Evolutionary conservation across 345 rosid genomes (phyloP).

Genomic region (Acer campestre): DNA sequence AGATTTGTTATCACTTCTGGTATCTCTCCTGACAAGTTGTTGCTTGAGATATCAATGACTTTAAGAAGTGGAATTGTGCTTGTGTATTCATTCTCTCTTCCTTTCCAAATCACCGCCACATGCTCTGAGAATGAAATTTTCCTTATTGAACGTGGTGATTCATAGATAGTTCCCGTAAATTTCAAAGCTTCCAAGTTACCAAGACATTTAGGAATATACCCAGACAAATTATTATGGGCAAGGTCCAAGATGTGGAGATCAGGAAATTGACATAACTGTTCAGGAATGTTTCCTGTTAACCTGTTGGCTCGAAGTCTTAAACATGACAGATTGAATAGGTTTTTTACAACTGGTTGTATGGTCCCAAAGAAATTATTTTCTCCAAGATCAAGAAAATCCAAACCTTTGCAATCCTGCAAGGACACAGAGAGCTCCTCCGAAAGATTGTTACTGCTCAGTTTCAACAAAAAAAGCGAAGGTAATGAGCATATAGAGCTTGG

Average conservation of each 20-base stretch:
- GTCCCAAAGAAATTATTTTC: slow-evolving; percentile 27
- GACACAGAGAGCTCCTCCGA: slow-evolving; percentile 17
- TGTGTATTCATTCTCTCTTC: not conserved
- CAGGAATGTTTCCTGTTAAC: slow-evolving; percentile 17
- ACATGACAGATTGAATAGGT: not conserved
- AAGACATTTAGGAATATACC: slow-evolving; percentile 20
- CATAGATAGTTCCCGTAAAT: not conserved
- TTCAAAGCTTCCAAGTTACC: slow-evolving; percentile 15
- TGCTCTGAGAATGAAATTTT: not conserved
- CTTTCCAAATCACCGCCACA: not conserved
- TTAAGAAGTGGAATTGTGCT: not conserved
- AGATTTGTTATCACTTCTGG: slow-evolving; percentile 25
- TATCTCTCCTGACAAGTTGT: slow-evolving; percentile 18
- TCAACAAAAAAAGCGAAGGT: not conserved
- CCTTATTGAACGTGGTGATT: not conserved
- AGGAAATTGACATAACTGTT: slow-evolving; percentile 6
- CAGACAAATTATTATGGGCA: slow-evolving; percentile 7
- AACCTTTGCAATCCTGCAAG: slow-evolving; percentile 5
- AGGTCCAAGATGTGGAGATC: slow-evolving; percentile 20
- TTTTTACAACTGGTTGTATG: slow-evolving; percentile 5
- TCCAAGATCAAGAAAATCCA: slow-evolving; percentile 29
- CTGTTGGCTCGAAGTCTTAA: slow-evolving; percentile 14
- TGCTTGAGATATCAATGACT: too few species aligned
- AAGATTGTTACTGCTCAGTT: slow-evolving; percentile 12
- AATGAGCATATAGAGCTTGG: slow-evolving; percentile 7